A percentile compares a stretch with the other conserved stretches of the same genome.
phyloP scores from a whole-genome alignment of 2,329 filamentous ascomycete species.

The Talaromyces islandicus region DNA sequence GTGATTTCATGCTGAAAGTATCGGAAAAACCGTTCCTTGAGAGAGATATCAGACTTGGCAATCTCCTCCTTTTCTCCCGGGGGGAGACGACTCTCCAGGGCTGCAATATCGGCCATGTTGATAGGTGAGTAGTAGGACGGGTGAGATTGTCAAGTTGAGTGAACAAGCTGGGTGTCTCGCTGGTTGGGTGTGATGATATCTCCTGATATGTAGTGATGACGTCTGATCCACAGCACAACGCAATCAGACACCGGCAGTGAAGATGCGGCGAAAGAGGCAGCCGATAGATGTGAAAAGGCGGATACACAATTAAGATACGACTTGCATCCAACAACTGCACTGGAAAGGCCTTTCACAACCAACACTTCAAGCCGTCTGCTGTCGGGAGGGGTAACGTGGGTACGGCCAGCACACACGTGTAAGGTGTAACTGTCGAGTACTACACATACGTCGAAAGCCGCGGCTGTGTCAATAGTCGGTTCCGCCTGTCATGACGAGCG shows the following conservation, averaged over 20 bases:
- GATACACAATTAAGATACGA: neutral
- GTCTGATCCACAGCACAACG: constrained; percentile 6
- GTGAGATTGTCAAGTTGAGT: neutral
- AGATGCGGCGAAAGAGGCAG: neutral
- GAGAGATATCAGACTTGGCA: constrained; percentile 32
- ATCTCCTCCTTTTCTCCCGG: constrained; percentile 27
- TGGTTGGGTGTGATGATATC: neutral
- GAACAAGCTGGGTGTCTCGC: neutral
- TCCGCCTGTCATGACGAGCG: neutral
- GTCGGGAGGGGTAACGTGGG: neutral
- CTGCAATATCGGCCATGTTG: constrained; percentile 26
- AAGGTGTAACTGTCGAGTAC: neutral
- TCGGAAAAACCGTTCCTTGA: constrained; percentile 76
- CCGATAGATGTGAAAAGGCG: neutral
- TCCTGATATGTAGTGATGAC: constrained; percentile 13
- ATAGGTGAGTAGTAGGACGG: neutral
- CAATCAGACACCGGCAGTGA: constrained; percentile 2
- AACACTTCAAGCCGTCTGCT: too few relatives aligned
- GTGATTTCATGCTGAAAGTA: constrained; percentile 73
- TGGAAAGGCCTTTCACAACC: too few relatives aligned
- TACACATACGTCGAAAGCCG: neutral
- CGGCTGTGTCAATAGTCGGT: neutral
- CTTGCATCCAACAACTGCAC: neutral
- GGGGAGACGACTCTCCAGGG: constrained; percentile 24
- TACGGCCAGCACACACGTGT: neutral